phyloP scores from a whole-genome alignment of 306 rosid genomes.

The Argentina anserina region DNA sequence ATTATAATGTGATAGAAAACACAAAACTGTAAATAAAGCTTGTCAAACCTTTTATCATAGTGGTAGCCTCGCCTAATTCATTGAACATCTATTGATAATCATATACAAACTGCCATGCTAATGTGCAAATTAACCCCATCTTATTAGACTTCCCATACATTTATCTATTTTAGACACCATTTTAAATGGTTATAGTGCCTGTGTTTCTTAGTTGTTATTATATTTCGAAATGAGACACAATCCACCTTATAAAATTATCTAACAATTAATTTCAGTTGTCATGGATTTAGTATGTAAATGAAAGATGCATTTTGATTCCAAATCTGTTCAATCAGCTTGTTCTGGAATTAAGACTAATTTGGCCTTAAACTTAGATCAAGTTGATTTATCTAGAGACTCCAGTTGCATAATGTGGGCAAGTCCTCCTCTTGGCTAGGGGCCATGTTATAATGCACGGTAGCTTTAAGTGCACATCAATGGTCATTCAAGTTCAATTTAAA shows the following conservation, averaged over 20 bases:
- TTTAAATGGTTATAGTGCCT: no score
- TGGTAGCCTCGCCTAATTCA: background rate
- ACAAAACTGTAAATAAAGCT: no score
- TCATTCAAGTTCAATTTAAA: background rate
- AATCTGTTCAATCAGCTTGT: background rate
- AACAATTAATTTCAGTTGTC: background rate
- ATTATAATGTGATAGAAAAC: no score
- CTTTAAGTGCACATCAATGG: slow-evolving; percentile 25
- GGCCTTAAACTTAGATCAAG: background rate
- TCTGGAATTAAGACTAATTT: background rate
- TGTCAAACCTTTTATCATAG: background rate
- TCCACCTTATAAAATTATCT: no score
- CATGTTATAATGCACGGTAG: background rate
- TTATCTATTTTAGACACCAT: background rate
- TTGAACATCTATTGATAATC: background rate
- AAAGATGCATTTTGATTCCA: background rate
- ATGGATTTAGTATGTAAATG: background rate
- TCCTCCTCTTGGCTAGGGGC: background rate
- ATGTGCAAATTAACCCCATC: no score
- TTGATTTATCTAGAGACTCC: background rate
- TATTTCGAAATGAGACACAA: background rate
- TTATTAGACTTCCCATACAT: background rate
- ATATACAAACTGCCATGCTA: background rate
- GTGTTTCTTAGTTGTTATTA: background rate
- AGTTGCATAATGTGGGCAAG: background rate